Evolutionary conservation across 2,329 filamentous ascomycete genomes (phyloP), one percentile per base, ranked within the genome.

Genomic region (Pestalotiopsis sp.): DNA sequence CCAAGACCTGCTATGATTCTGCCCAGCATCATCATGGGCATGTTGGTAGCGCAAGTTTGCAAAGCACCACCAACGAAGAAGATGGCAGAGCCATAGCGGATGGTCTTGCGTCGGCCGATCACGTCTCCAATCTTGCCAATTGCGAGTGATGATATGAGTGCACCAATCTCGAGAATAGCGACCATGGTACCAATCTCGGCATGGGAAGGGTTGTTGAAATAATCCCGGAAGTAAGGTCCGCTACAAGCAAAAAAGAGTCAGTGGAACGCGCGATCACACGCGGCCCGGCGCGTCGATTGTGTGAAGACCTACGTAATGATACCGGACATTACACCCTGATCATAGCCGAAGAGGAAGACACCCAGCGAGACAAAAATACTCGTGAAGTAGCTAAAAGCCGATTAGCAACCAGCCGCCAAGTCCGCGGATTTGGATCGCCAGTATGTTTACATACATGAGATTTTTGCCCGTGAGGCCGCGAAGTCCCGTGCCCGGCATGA

Each of bases 181-280:
- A 99, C 96, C 92, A 98, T 98, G 36, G 95, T 98, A 69, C 95
- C 96, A 69, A 99, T 91, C 79, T 97, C 90, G 61, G 94, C 93
- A 74, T 89, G 89, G 27, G 93, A 92, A 23, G 96, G 96, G 75
- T 98, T 90, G 76, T 95, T 86, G 82, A 99, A 98, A 80, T 97
- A 97, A 78, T 95, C 90, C 79, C 91, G 93, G 79, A 99, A 99
- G 80, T 92, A 93, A 11, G 90, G 87, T 71, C 95, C 95, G 68
- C 95, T 98, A 41, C 31, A 31, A 65, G 77, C 17, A 38, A 36
- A 6, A 31, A 36, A 20, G 13, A 17, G 27, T 62, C 20, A 62
- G 59, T 12, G 27, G 31, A 13, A 62, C n/a, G 23, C 23, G 25
- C 23, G 12, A 59, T 59, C 14, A 59, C 25, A 27, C 14, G 14